Evolutionary conservation across 139 green algal genomes (phyloP).

Genomic region (Picochlorum sp.): DNA sequence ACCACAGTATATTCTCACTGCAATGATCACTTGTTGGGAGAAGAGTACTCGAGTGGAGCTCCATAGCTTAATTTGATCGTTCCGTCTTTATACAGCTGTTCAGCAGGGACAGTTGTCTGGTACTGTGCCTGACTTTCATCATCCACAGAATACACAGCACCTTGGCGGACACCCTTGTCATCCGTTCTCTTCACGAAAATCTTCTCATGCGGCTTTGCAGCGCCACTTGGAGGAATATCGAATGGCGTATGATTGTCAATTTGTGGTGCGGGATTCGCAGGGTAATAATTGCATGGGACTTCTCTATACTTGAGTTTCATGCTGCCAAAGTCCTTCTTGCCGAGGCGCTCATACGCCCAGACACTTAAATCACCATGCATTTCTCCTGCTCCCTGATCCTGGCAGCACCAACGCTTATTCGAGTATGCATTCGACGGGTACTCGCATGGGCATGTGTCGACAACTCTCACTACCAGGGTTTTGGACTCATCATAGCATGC

Average conservation of each 20-base stretch:
- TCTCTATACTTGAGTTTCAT: constrained; percentile 12
- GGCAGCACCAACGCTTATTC: constrained; percentile 40
- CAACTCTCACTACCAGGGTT: constrained; percentile 16
- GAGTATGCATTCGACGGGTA: constrained; percentile 27
- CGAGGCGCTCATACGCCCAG: constrained; percentile 28
- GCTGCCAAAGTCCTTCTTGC: constrained; percentile 8
- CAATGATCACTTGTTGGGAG: too few species aligned
- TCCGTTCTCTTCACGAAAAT: constrained; percentile 24
- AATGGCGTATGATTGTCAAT: constrained; percentile 1
- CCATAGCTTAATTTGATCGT: neutral
- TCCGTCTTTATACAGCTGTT: neutral
- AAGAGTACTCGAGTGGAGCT: neutral
- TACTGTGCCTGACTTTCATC: constrained; percentile 5
- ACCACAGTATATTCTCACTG: too few species aligned
- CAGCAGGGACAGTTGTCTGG: neutral
- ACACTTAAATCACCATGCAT: constrained; percentile 25
- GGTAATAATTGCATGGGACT: constrained; percentile 16
- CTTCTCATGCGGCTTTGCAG: neutral
- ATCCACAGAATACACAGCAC: neutral
- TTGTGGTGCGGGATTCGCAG: constrained; percentile 13
- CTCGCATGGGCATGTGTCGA: constrained; percentile 30
- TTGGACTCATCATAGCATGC: neutral
- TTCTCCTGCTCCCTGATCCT: constrained; percentile 13
- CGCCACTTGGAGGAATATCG: neutral
- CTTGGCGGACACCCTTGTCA: constrained; percentile 8